phyloP scores from a whole-genome alignment of 257 asterid species.

The Nicotiana attenuata region DNA sequence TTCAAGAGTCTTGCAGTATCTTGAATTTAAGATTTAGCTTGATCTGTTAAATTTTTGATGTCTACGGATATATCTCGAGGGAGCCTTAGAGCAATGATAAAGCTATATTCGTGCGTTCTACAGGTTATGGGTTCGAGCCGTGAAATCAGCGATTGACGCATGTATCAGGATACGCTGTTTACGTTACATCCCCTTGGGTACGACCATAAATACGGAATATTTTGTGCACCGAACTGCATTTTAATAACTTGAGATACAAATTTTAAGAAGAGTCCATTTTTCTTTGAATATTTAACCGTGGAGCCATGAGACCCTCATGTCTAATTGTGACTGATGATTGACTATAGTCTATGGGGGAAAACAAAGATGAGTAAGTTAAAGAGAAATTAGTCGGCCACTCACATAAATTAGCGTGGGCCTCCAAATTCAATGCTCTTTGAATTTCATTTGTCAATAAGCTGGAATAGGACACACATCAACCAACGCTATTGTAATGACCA shows the following conservation, averaged over 20 bases:
- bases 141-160: no score
- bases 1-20: no score
- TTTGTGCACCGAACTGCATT: accelerated
- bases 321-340: not conserved
- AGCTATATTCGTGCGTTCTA: no score
- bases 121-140: no score
- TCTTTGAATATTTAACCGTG: not conserved
- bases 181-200: no score
- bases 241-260: not conserved
- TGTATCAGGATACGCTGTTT: no score
- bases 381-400: not conserved
- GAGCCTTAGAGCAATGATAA: no score
- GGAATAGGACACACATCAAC: not conserved
- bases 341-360: not conserved
- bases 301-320: not conserved
- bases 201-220: no score
- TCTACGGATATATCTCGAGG: not conserved
- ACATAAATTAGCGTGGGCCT: not conserved
- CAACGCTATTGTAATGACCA: not conserved
- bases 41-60: no score
- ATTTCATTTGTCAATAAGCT: not conserved
- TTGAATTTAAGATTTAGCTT: no score
- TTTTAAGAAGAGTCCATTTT: not conserved
- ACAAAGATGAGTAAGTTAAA: not conserved
- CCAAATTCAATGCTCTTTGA: not conserved